Conservation (phyloP, 1,139 yeast genomes). For the Debaryomyces robertsiae region DNA sequence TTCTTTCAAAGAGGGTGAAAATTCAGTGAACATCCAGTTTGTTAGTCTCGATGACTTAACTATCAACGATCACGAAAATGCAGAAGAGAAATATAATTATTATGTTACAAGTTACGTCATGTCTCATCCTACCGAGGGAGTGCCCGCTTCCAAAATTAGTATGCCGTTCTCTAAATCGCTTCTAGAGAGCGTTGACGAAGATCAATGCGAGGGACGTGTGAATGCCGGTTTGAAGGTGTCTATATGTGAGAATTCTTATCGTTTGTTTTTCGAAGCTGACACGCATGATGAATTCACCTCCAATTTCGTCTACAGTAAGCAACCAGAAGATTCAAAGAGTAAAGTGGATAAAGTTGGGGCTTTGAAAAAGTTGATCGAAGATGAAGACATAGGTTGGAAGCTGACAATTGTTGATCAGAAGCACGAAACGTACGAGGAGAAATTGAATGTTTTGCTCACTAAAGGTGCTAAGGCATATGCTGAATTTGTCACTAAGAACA, state of each 20-base stretch:
- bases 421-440: slow-evolving; percentile 24
- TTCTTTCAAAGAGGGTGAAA: slow-evolving; percentile 58
- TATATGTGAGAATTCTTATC: slow-evolving; percentile 76
- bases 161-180: slow-evolving; percentile 73
- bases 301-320: slow-evolving; percentile 45
- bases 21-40: slow-evolving; percentile 72
- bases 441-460: slow-evolving; percentile 29
- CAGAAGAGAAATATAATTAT: slow-evolving; percentile 87
- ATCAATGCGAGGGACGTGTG: slow-evolving; percentile 65
- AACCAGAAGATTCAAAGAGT: slow-evolving; percentile 27
- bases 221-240: slow-evolving; percentile 79
- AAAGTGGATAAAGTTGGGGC: slow-evolving; percentile 30
- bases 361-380: slow-evolving; percentile 33
- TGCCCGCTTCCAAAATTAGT: slow-evolving; percentile 74
- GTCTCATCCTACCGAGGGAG: slow-evolving; percentile 97
- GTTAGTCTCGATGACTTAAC: slow-evolving; percentile 88
- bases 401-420: slow-evolving; percentile 31
- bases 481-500: slow-evolving; percentile 16
- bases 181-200: slow-evolving; percentile 58
- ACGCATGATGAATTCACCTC: slow-evolving; percentile 81
- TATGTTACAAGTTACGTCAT: slow-evolving; percentile 89
- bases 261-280: slow-evolving; percentile 78
- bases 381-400: slow-evolving; percentile 44
- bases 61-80: slow-evolving; percentile 70
- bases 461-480: slow-evolving; percentile 37